Evolutionary conservation across 2,329 filamentous ascomycete species (phyloP), one percentile per base, ranked within the genome.

Genomic region (Dactylellina parvicollis): DNA sequence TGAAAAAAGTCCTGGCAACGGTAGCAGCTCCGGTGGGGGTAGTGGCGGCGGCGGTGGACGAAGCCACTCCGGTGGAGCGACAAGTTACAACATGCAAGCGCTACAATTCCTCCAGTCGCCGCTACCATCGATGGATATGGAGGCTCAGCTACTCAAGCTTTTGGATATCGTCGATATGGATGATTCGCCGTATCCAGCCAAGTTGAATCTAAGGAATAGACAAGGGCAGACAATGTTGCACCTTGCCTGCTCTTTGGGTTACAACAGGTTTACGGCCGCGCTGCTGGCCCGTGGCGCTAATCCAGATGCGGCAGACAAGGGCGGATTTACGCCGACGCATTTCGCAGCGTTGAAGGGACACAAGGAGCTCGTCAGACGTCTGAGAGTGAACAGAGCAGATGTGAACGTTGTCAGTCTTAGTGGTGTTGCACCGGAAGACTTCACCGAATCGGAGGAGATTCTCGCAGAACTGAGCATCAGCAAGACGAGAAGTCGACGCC

Each of bases 211-310:
- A 55, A 85, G 85, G 66, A 82, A 83, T 76, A 81, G 86, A 0
- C 90, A 87, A 10, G 91, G 91, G 0, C 90, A 94, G 78, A 92
- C 90, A 0, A 89, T 96, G 85, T 85, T 96, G 74, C 91, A 95
- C 78, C 83, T 93, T 74, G 91, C 90, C 1, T 91, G 88, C 76
- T 90, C 90, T 7, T 82, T 93, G 10, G 91, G 91, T 4, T 86
- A 92, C 76, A 86, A 89, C 75, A 86, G 90, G 49, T 89, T 96
- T 75, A 90, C 90, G 54, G 90, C 90, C 10, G 91, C 89, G 28
- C 84, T 96, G 24, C 83, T 96, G 18, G 90, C 89, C 8, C 86
- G 91, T 75, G 90, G 91, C n/a, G 91, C 91, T 18, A 89, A 90
- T 78, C 87, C 89, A 0, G 88, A 94, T 77, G 83, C 88, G 36